Evolutionary conservation across 2,329 filamentous ascomycete genomes (phyloP).

Genomic region (Talaromyces piceae): DNA sequence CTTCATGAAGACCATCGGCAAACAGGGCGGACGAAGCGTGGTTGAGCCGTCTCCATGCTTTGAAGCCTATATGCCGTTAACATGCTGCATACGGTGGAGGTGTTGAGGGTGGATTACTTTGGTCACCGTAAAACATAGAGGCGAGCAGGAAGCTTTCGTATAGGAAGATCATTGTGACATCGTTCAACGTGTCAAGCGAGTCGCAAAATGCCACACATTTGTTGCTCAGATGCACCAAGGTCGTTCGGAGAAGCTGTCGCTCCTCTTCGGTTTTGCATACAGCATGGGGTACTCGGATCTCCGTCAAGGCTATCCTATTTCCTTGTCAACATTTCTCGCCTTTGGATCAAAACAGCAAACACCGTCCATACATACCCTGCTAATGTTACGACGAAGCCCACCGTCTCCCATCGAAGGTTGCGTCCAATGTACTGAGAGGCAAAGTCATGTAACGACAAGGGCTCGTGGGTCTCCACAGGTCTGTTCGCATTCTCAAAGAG

Average conservation of each 20-base stretch:
- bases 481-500: conserved; percentile 9
- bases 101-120: not conserved
- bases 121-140: conserved; percentile 8
- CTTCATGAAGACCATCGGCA: conserved; percentile 9
- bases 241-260: conserved; percentile 9
- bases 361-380: conserved; percentile 8
- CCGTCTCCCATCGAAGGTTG: conserved; percentile 9
- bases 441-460: conserved; percentile 8
- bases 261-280: conserved; percentile 11
- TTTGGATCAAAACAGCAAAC: too few species aligned
- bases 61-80: conserved; percentile 7
- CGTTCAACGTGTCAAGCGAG: conserved; percentile 9
- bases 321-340: not conserved
- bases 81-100: not conserved
- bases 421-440: conserved; percentile 5
- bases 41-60: conserved; percentile 9
- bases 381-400: conserved; percentile 6
- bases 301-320: conserved; percentile 7
- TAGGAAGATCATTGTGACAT: conserved; percentile 10
- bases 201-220: conserved; percentile 10
- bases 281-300: conserved; percentile 6
- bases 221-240: conserved; percentile 7
- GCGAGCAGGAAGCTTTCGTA: conserved; percentile 11
- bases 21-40: conserved; percentile 9
- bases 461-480: conserved; percentile 5